A percentile compares a stretch with the other conserved stretches of the same genome.
phyloP scores from a whole-genome alignment of 78 protist species.

The Pelomyxa schiedti region DNA sequence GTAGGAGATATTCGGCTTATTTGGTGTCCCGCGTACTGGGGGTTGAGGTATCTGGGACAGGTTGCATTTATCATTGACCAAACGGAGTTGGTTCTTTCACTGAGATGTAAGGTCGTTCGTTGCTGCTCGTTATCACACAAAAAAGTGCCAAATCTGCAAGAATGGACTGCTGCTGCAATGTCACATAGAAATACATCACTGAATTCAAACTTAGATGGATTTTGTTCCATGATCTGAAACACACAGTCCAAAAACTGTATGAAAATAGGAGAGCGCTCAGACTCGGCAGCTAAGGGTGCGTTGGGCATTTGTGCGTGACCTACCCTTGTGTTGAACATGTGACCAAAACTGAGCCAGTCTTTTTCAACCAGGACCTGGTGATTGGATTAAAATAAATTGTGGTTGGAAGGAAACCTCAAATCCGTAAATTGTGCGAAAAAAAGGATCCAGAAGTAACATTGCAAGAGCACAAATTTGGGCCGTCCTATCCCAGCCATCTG shows the following conservation, averaged over 20 bases:
- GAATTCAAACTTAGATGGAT: slow-evolving; percentile 78
- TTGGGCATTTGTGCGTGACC: background rate
- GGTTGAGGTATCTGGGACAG: background rate
- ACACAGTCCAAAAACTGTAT: slow-evolving; percentile 76
- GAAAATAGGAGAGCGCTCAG: slow-evolving; percentile 77
- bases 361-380: slow-evolving; percentile 57
- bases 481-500: slow-evolving; percentile 83
- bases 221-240: slow-evolving; percentile 61
- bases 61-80: slow-evolving; percentile 32
- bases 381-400: slow-evolving; percentile 59
- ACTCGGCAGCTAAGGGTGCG: background rate
- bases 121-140: slow-evolving; percentile 22
- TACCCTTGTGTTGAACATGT: slow-evolving; percentile 56
- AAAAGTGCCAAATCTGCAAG: slow-evolving; percentile 49
- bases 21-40: background rate
- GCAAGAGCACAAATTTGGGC: slow-evolving; percentile 62
- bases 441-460: slow-evolving; percentile 54
- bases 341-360: slow-evolving; percentile 87
- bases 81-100: slow-evolving; percentile 13
- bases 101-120: slow-evolving; percentile 5
- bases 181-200: slow-evolving; percentile 5
- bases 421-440: slow-evolving; percentile 23
- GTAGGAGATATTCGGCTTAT: background rate
- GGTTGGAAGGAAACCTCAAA: background rate
- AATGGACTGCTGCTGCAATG: slow-evolving; percentile 2